phyloP scores from a whole-genome alignment of 2,329 filamentous ascomycete species.

The Fusarium tjaetaba region DNA sequence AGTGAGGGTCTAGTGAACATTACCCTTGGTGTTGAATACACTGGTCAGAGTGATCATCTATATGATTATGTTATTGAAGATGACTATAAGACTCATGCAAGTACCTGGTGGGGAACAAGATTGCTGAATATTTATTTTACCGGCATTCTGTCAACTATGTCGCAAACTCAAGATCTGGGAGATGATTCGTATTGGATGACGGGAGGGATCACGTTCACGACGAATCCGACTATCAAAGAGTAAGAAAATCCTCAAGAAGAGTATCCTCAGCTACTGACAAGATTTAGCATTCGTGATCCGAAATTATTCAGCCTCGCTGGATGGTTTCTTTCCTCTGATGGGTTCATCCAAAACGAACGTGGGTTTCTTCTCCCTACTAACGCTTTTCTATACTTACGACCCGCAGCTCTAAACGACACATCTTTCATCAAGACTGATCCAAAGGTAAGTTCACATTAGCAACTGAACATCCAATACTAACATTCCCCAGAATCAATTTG shows the following conservation, averaged over 20 bases:
- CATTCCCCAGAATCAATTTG: not conserved
- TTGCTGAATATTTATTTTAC: constrained; percentile 19
- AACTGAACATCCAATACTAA: too few relatives aligned
- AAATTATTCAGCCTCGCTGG: not conserved
- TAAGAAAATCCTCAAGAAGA: not conserved
- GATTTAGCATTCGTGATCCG: not conserved
- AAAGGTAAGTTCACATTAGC: too few relatives aligned
- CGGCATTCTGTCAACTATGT: constrained; percentile 9
- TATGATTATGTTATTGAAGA: constrained; percentile 23
- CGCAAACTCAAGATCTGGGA: not conserved
- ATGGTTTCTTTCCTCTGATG: constrained; percentile 16
- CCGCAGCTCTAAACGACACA: not conserved
- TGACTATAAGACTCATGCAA: constrained; percentile 12
- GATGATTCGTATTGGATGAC: constrained; percentile 4
- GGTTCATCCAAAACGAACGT: not conserved
- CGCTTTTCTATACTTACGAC: too few relatives aligned
- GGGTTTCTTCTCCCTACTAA: not conserved
- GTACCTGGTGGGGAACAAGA: constrained; percentile 28
- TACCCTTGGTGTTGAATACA: constrained; percentile 16
- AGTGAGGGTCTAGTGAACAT: constrained; percentile 1
- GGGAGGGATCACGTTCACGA: not conserved
- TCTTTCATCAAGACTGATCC: not conserved
- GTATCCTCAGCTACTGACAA: accelerated
- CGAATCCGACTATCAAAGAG: not conserved
- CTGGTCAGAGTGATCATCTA: not conserved